Evolutionary conservation across 495 filamentous ascomycete genomes (phyloP).

Genomic region (Tuber brumale): DNA sequence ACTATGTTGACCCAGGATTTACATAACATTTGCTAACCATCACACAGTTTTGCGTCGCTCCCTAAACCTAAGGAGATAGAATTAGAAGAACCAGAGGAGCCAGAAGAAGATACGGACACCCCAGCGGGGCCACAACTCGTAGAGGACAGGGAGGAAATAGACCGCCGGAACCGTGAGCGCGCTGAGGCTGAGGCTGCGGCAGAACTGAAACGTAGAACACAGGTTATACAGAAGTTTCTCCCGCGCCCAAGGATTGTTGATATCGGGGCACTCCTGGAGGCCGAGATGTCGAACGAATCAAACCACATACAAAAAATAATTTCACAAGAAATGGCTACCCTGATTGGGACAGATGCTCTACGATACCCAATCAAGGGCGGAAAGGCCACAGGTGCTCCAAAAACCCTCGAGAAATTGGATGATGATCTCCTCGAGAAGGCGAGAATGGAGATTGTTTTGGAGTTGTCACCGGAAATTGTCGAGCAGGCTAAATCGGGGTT

Average conservation of each 20-base stretch:
- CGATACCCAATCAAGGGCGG: slow-evolving; percentile 64
- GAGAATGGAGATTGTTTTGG: slow-evolving; percentile 65
- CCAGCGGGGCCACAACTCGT: slow-evolving; percentile 49
- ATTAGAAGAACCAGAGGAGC: slow-evolving; percentile 82
- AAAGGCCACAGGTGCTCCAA: slow-evolving; percentile 56
- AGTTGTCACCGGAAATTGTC: slow-evolving; percentile 55
- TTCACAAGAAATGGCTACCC: slow-evolving; percentile 64
- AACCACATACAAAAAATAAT: slow-evolving; percentile 52
- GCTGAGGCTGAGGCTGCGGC: slow-evolving; percentile 64
- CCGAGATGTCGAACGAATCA: slow-evolving; percentile 45
- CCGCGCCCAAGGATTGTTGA: slow-evolving; percentile 73
- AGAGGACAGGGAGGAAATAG: slow-evolving; percentile 80
- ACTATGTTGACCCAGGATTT: slow-evolving; percentile 74
- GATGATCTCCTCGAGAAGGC: slow-evolving; percentile 68
- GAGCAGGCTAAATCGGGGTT: slow-evolving; percentile 55
- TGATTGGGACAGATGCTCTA: slow-evolving; percentile 74
- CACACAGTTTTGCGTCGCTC: slow-evolving; percentile 63
- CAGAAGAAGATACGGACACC: slow-evolving; percentile 48
- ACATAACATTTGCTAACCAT: slow-evolving; percentile 67
- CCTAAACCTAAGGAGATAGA: slow-evolving; percentile 88
- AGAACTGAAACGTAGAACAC: slow-evolving; percentile 76
- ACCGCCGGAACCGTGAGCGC: slow-evolving; percentile 61
- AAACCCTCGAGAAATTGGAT: slow-evolving; percentile 59
- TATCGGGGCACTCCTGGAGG: slow-evolving; percentile 57
- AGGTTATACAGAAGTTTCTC: slow-evolving; percentile 77